Evolutionary conservation across 352 stramenopile genomes (phyloP).

Genomic region (Thraustochytrium striatum): DNA sequence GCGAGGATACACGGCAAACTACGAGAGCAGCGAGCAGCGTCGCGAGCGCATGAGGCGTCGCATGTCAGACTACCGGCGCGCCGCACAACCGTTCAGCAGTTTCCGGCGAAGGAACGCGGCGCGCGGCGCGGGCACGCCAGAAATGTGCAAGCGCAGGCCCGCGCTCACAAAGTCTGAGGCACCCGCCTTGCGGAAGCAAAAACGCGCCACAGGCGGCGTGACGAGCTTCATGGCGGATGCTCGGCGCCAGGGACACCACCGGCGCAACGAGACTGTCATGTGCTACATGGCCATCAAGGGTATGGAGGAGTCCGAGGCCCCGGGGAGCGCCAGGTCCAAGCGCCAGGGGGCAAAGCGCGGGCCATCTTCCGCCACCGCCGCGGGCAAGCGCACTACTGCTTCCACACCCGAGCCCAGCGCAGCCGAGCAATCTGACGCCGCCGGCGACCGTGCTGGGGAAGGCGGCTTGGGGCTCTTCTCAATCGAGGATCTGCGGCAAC

Average conservation of each 20-base stretch:
- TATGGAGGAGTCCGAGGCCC: neutral
- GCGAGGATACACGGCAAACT: conserved; percentile 17
- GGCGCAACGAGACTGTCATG: neutral
- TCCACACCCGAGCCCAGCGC: neutral
- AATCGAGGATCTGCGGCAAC: neutral
- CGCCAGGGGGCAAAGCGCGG: neutral
- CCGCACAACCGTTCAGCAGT: neutral
- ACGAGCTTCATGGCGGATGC: neutral
- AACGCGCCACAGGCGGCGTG: neutral
- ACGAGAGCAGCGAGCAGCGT: neutral
- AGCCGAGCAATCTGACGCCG: neutral
- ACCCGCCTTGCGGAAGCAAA: neutral
- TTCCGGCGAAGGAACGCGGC: neutral
- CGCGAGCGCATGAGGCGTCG: conserved; percentile 4
- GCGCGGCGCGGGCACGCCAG: neutral
- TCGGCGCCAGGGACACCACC: neutral
- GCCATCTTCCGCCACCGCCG: neutral
- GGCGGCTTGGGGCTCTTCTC: neutral
- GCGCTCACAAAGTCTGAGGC: neutral
- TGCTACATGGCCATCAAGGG: neutral
- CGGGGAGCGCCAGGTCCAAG: neutral
- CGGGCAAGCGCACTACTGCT: neutral
- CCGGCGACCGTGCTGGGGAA: neutral
- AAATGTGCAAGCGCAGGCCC: neutral
- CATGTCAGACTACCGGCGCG: conserved; percentile 33